A percentile compares a stretch with the other conserved stretches of the same genome.
phyloP scores from a whole-genome alignment of 352 stramenopile species.

The Globisporangium okanoganense region DNA sequence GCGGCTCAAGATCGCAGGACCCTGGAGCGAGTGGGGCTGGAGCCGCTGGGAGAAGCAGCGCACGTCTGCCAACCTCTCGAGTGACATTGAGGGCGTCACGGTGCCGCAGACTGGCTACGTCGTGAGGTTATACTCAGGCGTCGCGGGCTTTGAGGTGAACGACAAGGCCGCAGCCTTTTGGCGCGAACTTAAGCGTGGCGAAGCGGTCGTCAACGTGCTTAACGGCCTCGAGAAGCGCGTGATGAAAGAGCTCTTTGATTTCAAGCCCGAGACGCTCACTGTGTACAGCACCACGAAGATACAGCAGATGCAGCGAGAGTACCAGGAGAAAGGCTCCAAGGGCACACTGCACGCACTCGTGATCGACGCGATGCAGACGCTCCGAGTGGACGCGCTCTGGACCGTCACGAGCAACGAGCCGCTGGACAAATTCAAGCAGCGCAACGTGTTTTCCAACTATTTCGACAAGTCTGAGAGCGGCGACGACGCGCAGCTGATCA shows the following conservation, averaged over 20 bases:
- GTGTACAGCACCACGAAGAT: constrained; percentile 27
- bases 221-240: constrained; percentile 36
- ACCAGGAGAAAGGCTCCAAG: constrained; percentile 2
- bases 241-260: constrained; percentile 33
- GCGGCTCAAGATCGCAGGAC: constrained; percentile 32
- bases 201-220: constrained; percentile 35
- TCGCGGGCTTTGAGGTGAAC: constrained; percentile 26
- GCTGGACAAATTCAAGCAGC: constrained; percentile 5
- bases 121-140: constrained; percentile 42
- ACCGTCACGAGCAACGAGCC: constrained; percentile 22
- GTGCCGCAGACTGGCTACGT: constrained; percentile 41
- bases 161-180: constrained; percentile 23
- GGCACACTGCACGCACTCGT: constrained; percentile 12
- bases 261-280: constrained; percentile 17
- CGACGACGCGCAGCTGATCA: constrained; percentile 25
- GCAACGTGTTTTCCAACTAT: constrained; percentile 31
- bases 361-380: constrained; percentile 26
- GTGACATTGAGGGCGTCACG: constrained; percentile 23
- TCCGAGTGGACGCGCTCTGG: constrained; percentile 20
- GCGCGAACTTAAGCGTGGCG: constrained; percentile 46
- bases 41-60: constrained; percentile 33
- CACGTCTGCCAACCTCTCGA: constrained; percentile 36
- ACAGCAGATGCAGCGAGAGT: background rate
- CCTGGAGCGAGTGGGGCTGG: constrained; percentile 48
- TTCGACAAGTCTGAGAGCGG: constrained; percentile 16